These are phyloP conservation scores for Chloranthus sessilifolius DNA, from an alignment of 164 flowering plant genomes.

Conservation along the genomic window DNA sequence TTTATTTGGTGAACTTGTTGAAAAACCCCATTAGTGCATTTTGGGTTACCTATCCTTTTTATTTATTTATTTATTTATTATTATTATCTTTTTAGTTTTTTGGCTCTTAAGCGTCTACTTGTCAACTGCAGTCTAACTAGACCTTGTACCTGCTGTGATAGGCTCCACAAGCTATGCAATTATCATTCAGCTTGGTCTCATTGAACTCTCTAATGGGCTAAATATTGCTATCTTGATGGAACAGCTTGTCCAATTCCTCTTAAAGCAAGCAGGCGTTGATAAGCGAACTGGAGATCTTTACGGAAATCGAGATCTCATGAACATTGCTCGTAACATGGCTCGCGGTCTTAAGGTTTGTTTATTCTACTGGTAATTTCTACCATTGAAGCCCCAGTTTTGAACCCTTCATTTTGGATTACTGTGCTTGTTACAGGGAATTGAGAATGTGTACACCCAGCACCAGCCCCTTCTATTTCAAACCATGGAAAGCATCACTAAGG, in stretches of 20 bases:
- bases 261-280: conserved; percentile 96
- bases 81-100: conserved; percentile 1
- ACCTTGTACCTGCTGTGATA: conserved; percentile 1
- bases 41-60: too few species aligned
- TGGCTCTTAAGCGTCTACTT: background rate
- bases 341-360: conserved; percentile 89
- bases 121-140: background rate
- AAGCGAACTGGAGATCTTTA: conserved; percentile 89
- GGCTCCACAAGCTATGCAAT: conserved; percentile 7
- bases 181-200: background rate
- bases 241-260: conserved; percentile 93
- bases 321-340: conserved; percentile 98
- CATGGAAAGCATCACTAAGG: conserved; percentile 88
- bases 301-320: conserved; percentile 87
- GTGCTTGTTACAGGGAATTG: conserved; percentile 66
- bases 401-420: background rate
- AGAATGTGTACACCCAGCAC: conserved; percentile 98
- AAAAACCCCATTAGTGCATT: too few species aligned
- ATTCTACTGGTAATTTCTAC: background rate
- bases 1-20: too few species aligned
- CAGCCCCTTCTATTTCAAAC: conserved; percentile 93
- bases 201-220: conserved; percentile 8
- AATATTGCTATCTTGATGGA: conserved; percentile 13
- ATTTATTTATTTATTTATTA: too few species aligned
- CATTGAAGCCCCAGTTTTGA: background rate